Base-by-base conservation (phyloP, 2,329 filamentous ascomycete species). In the Sordariomycetes sp. region DNA sequence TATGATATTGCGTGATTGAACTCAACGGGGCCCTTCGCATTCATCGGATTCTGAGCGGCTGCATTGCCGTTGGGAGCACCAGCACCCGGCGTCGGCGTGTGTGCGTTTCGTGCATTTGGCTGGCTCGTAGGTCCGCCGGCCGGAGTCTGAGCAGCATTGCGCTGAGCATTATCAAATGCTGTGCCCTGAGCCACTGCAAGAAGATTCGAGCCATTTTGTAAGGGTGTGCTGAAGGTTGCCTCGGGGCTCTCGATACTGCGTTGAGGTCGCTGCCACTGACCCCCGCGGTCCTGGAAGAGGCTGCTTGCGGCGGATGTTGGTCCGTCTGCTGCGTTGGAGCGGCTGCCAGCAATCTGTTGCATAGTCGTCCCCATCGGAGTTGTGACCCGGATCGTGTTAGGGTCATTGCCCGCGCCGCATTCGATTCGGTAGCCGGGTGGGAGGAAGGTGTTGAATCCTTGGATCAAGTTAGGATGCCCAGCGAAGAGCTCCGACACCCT, bases 1-100 rank as follows among this genome's bases (percentile, higher is more conserved):
- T 98, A 98, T 56, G 88, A 96, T 43, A 98, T 98, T 1, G 92
- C 92, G 61, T 98, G 92, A 54, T 98, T 98, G 59, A 98, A 98
- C 53, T 98, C 92, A 14, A 98, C 92, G 2, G 92, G 92, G 1
- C 88, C 90, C 36, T 92, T 93, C 57, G 93, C 88, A 24, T 17
- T 35, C 54, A 85, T 62, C 59, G 75, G 63, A 15, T 30, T 30
- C 11, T 34, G 21, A 15, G 15, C 31, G 46, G 66, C 62, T 16
- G 68, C 70, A 40, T 69, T 68, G 29, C 75, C 77, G 47, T 81
- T 85, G 37, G 81, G 54, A 41, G 72, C 72, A 40, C 75, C 71
- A 27, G 67, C 66, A 14, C 60, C 59, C 11, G 74, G 74, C n/a
- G 72, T 75, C 9, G 75, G 75, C 4, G 76, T 79, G 42, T 75